Percentiles rank a stretch among this genome's conserved stretches.
Evolutionary conservation across 106 monocot genomes (phyloP).

Genomic region (Allium fistulosum): DNA sequence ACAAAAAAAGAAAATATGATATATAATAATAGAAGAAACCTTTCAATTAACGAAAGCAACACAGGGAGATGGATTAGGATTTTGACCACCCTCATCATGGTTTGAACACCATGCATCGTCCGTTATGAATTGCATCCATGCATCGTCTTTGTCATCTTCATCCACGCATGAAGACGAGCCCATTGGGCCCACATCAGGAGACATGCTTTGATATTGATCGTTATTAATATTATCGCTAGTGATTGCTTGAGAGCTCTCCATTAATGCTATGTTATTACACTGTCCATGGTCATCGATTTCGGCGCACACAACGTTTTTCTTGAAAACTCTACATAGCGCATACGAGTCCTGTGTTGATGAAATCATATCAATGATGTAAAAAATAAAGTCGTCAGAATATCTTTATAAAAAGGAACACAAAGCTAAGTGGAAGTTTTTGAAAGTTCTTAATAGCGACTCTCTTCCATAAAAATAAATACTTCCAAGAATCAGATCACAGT

Average conservation of each 20-base stretch:
- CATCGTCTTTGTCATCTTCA: slow-evolving; percentile 64
- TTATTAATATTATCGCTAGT: neutral
- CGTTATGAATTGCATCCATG: slow-evolving; percentile 97
- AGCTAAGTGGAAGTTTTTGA: too few relatives aligned
- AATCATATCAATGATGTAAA: neutral
- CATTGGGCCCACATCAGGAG: slow-evolving; percentile 28
- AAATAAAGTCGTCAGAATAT: too few relatives aligned
- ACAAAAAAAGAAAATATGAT: neutral
- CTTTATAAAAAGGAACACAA: too few relatives aligned
- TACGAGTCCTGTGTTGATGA: slow-evolving; percentile 54
- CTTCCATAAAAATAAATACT: too few relatives aligned
- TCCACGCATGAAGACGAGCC: slow-evolving; percentile 58
- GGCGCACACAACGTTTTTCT: slow-evolving; percentile 57
- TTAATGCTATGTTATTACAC: slow-evolving; percentile 20
- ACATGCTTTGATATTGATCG: slow-evolving; percentile 30
- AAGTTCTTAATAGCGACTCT: too few relatives aligned
- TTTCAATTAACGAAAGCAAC: slow-evolving; percentile 14
- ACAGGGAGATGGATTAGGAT: slow-evolving; percentile 16
- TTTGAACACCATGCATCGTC: slow-evolving; percentile 78
- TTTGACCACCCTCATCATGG: slow-evolving; percentile 17
- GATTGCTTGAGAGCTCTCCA: slow-evolving; percentile 22
- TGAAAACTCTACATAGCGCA: slow-evolving; percentile 90
- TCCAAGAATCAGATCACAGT: too few relatives aligned
- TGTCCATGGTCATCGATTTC: slow-evolving; percentile 47
- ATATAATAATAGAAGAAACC: neutral